A percentile compares a stretch with the other conserved stretches of the same genome.
Conservation (phyloP, 1,284 basidiomycete species). For the Apiotrichum laibachii region DNA sequence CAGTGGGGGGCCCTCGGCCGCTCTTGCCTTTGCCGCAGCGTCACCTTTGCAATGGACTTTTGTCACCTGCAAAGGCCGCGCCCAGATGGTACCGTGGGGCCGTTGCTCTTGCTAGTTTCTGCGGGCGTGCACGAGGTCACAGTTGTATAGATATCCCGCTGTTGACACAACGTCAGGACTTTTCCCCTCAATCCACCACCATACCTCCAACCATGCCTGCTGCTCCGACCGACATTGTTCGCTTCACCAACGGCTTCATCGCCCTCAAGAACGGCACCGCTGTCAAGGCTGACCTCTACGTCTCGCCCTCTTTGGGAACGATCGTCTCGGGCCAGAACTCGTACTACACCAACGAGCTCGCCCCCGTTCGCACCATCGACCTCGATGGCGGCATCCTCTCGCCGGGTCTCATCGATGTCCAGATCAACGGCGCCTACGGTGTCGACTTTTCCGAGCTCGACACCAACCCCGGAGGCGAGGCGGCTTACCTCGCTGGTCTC, state of each 20-base stretch:
- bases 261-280: constrained; percentile 68
- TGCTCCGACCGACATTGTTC: constrained; percentile 55
- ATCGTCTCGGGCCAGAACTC: constrained; percentile 39
- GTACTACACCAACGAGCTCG: constrained; percentile 25
- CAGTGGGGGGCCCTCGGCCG: background rate
- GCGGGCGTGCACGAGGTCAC: too few species aligned
- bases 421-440: constrained; percentile 71
- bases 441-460: constrained; percentile 75
- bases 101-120: too few species aligned
- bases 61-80: too few species aligned
- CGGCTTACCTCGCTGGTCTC: constrained; percentile 65
- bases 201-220: constrained; percentile 7
- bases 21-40: too few species aligned
- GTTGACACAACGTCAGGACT: background rate
- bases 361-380: constrained; percentile 30
- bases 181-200: background rate
- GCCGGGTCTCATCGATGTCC: constrained; percentile 76
- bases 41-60: too few species aligned
- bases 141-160: background rate
- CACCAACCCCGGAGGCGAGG: constrained; percentile 64
- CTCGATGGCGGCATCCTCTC: constrained; percentile 68
- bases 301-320: constrained; percentile 28
- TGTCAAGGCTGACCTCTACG: constrained; percentile 36
- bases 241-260: constrained; percentile 79
- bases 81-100: too few species aligned